Evolutionary conservation across 1,139 yeast species (phyloP).

Genomic region (Debaryomyces sp.): DNA sequence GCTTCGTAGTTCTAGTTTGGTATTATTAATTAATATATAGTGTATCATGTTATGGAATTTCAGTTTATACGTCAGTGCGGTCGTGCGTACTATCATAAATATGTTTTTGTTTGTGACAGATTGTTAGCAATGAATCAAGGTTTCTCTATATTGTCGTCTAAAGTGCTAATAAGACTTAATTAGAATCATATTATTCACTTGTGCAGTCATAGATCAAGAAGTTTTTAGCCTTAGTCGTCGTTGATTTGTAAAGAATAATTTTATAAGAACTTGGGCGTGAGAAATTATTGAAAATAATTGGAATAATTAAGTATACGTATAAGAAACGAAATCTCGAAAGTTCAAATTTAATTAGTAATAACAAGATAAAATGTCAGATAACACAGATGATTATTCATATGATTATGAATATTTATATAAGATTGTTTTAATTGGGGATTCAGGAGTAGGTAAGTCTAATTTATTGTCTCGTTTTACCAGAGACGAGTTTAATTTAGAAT

Average conservation of each 20-base stretch:
- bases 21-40: background rate
- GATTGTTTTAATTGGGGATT: constrained; percentile 95
- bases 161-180: background rate
- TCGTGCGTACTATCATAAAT: constrained; percentile 1
- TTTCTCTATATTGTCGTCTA: background rate
- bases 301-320: background rate
- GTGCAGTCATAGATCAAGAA: background rate
- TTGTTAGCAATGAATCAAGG: background rate
- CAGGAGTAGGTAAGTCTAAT: constrained; percentile 97
- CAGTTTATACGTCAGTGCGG: background rate
- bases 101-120: constrained; percentile 6
- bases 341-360: background rate
- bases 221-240: background rate
- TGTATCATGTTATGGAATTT: background rate
- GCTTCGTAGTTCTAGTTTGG: constrained; percentile 12
- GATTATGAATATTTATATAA: constrained; percentile 96
- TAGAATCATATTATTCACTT: constrained; percentile 1
- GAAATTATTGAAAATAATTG: background rate
- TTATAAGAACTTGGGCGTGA: background rate
- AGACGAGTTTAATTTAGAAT: constrained; percentile 92
- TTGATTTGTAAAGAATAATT: background rate
- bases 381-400: constrained; percentile 76
- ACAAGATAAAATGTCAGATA: constrained; percentile 38
- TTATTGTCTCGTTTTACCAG: constrained; percentile 91
- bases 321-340: background rate